Evolutionary conservation across 208 protist genomes (phyloP), one percentile per base, ranked within the genome.

Genomic region (Leishmania guyanensis): DNA sequence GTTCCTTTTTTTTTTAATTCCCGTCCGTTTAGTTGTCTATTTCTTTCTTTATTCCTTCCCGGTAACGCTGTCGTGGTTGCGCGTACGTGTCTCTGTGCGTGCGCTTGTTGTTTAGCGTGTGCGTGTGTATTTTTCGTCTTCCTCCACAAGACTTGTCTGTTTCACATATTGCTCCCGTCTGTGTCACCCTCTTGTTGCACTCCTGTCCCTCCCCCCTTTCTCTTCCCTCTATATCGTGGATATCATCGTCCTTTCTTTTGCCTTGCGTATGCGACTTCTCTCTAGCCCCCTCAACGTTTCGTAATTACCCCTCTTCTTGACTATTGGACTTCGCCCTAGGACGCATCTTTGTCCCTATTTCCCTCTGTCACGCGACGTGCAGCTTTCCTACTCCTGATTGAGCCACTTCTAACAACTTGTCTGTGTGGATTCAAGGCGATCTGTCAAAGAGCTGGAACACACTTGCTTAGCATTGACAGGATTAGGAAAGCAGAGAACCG

Each of bases 21-120:
- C 70, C 50, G 36, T 56, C 69, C 46, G n/a, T 64, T 65, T 75
- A 29, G 69, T 65, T 50, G 29, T 73, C 50, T 26, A 14, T 39
- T 73, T 62, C 33, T 26, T 79, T 43, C 46, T 29, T 64, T 46
- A 58, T 46, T 64, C 73, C 29, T 77, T 65, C 20, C 29, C 60
- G 22, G 8, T 26, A 26, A n/a, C 60, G 29, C 26, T 39, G 8
- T 17, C 10, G 8, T 17, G 20, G 60, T 36, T 36, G 60, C 60
- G 60, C n/a, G 22, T 17, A 17, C 22, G n/a, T 66, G 60, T 66
- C n/a, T 66, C 26, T 10, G 22, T 10, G 60, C 22, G 60, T 66
- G 20, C 43, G 73, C 58, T 78, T 62, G 46, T 33, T 75, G 51
- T 66, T 75, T 74, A 53, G 26, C 20, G 43, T 50, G n/a, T 69